Base-by-base conservation (phyloP, 1,284 basidiomycete genomes). In the Malassezia sympodialis region DNA sequence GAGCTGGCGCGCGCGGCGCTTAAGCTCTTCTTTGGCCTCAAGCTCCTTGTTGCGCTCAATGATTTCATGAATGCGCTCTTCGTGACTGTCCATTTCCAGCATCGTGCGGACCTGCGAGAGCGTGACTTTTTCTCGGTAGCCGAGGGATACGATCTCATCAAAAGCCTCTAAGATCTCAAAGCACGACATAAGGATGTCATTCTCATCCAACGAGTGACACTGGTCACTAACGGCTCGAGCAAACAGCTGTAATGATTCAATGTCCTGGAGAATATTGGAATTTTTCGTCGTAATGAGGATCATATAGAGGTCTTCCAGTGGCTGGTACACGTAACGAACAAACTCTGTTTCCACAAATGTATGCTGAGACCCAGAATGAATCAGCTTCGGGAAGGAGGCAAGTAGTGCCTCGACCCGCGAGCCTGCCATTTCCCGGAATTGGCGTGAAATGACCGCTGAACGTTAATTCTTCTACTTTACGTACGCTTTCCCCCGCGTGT, bases 31-130 rank as follows among this genome's bases (percentile, higher is more conserved):
- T 76, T 98, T 98, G 4, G 94, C 94, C 74, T 99, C 94, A 21
- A 90, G 88, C 78, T 98, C 93, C 79, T 98, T 98, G 80, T 98
- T 98, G 84, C 90, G 68, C 59, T 90, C 88, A 67, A 98, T 99
- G 76, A 98, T 98, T 69, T 98, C 94, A 75, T 98, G 91, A 62
- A 99, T 96, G 80, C 96, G 96, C 79, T 99, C 94, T 76, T 98
- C 94, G 77, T 99, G 94, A 77, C 86, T 89, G 79, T 98, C 94
- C 85, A 96, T 96, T 80, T 96, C 94, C 64, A 98, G 78, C 35
- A 94, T 84, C 68, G 81, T 93, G 65, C 88, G 80, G 42, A 98
- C 88, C 76, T 96, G 91, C 76, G 86, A 83, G 45, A 98, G 77
- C 70, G 86, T 90, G 50, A 96, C 87, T 60, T 88, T 86, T 77